Evolutionary conservation across 768 basidiomycete genomes (phyloP).

Genomic region (Sutorius australiensis): DNA sequence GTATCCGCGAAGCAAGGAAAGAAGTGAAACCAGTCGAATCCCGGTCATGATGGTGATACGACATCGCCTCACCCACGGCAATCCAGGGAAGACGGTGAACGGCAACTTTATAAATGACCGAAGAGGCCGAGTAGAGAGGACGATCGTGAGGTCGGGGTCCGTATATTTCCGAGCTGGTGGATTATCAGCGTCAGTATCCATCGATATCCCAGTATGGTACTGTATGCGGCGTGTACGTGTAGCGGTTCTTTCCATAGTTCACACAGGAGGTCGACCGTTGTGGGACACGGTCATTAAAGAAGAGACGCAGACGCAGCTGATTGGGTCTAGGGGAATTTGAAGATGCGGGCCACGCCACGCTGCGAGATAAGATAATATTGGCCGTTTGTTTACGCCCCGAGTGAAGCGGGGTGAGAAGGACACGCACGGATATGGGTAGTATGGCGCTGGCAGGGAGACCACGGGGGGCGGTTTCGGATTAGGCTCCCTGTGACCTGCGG

Average conservation of each 20-base stretch:
- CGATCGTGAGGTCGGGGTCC: neutral
- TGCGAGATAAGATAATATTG: constrained; percentile 22
- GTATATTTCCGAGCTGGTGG: constrained; percentile 3
- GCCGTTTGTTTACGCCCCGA: constrained; percentile 6
- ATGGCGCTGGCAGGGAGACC: neutral
- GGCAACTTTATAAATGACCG: constrained; percentile 9
- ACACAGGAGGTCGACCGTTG: constrained; percentile 4
- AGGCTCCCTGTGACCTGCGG: neutral
- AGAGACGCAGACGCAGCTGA: neutral
- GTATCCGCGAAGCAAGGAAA: constrained; percentile 25
- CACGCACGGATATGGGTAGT: constrained; percentile 2
- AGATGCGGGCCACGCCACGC: neutral
- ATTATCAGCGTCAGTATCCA: neutral
- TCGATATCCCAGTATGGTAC: neutral
- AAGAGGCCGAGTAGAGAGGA: constrained; percentile 1
- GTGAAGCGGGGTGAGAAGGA: constrained; percentile 10
- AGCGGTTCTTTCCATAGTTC: constrained; percentile 2
- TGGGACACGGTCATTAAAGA: constrained; percentile 19
- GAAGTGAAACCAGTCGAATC: neutral
- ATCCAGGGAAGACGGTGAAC: neutral
- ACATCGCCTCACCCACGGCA: constrained; percentile 1
- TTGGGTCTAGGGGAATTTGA: neutral
- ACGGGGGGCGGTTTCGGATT: neutral
- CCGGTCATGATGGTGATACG: constrained; percentile 8
- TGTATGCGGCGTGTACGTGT: neutral